phyloP scores from a whole-genome alignment of 768 basidiomycete genomes.

The Lentinus brumalis region DNA sequence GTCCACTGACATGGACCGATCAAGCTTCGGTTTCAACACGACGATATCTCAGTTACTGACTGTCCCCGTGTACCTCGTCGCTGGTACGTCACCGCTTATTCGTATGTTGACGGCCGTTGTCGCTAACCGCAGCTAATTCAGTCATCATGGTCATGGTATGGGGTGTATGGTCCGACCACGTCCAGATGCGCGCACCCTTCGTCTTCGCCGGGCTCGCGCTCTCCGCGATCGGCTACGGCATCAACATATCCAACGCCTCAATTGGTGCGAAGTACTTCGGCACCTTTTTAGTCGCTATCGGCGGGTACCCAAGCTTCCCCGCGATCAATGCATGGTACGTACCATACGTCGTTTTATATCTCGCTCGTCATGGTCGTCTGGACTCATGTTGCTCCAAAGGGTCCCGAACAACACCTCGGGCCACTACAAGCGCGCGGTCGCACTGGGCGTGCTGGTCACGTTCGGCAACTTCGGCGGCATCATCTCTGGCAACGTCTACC shows the following conservation, averaged over 20 bases:
- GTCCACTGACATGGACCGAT: background rate
- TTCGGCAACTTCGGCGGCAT: conserved; percentile 68
- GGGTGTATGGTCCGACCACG: conserved; percentile 59
- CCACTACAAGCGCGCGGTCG: conserved; percentile 69
- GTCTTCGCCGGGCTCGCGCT: conserved; percentile 52
- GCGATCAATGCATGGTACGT: conserved; percentile 59
- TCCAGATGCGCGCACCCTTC: conserved; percentile 57
- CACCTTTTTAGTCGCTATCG: conserved; percentile 66
- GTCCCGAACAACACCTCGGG: conserved; percentile 66
- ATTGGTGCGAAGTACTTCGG: conserved; percentile 70
- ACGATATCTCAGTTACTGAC: conserved; percentile 59
- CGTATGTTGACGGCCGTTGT: conserved; percentile 42
- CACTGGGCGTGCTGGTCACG: conserved; percentile 70
- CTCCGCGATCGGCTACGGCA: conserved; percentile 59
- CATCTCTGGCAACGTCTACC: conserved; percentile 65
- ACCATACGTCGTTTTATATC: no score
- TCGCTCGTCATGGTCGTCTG: no score
- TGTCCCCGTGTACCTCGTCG: no score
- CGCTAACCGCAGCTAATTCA: conserved; percentile 14
- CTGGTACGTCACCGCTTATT: no score
- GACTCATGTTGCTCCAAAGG: conserved; percentile 1
- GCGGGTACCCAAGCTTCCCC: conserved; percentile 60
- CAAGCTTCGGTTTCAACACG: conserved; percentile 58
- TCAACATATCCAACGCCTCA: conserved; percentile 58
- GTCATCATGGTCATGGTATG: conserved; percentile 40